phyloP scores from a whole-genome alignment of 2,329 filamentous ascomycete genomes.

The Celoporthe dispersa region DNA sequence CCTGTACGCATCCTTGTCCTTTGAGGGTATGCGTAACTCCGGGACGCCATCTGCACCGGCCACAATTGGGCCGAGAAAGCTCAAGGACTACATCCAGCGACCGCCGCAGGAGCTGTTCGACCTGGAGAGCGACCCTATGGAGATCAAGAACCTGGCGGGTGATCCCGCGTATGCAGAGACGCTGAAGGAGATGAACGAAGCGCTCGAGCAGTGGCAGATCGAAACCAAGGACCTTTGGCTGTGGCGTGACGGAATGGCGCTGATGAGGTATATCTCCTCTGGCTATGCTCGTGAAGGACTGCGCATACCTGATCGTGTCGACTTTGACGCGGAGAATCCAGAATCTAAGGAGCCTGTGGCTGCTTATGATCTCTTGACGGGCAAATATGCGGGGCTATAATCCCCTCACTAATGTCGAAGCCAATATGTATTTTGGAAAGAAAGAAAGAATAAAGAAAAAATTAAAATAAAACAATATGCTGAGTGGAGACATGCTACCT shows the following conservation, averaged over 20 bases:
- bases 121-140: slow-evolving; percentile 48
- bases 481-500: background rate
- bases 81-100: slow-evolving; percentile 50
- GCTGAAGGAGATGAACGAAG: slow-evolving; percentile 38
- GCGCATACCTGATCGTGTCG: slow-evolving; percentile 36
- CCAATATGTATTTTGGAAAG: too few species aligned
- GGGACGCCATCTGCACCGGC: slow-evolving; percentile 8
- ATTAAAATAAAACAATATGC: background rate
- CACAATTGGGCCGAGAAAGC: slow-evolving; percentile 45
- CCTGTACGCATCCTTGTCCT: slow-evolving; percentile 48
- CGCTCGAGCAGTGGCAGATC: slow-evolving; percentile 38
- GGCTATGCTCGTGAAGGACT: slow-evolving; percentile 32
- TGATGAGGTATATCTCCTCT: slow-evolving; percentile 28
- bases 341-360: background rate
- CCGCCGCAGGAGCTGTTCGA: slow-evolving; percentile 53
- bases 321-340: slow-evolving; percentile 33
- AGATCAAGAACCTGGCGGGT: slow-evolving; percentile 48
- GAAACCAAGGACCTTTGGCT: slow-evolving; percentile 38
- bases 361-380: background rate
- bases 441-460: background rate
- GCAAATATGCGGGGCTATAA: background rate
- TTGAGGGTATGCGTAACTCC: slow-evolving; percentile 49
- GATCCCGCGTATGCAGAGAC: slow-evolving; percentile 31
- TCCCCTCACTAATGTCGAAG: too few species aligned
- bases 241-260: slow-evolving; percentile 36